Evolutionary conservation across 768 basidiomycete species (phyloP).

Genomic region (Tulasnella sp.): DNA sequence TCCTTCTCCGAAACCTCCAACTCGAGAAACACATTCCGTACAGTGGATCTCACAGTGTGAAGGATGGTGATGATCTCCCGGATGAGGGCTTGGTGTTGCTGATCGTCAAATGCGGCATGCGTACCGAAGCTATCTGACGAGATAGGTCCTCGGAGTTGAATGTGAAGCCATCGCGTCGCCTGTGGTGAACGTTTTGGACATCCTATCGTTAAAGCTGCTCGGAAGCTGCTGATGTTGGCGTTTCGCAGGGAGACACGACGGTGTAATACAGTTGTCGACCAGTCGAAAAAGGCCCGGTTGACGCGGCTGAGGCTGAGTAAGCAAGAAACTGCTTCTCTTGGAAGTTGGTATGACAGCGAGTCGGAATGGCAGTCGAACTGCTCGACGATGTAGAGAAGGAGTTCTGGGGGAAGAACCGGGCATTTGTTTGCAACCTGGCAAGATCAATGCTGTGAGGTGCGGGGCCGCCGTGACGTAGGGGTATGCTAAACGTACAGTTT

Average conservation of each 20-base stretch:
- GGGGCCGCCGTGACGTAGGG: neutral
- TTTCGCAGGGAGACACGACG: constrained; percentile 2
- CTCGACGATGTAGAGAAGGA: constrained; percentile 1
- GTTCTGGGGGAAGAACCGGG: neutral
- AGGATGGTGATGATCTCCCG: constrained; percentile 13
- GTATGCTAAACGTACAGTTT: neutral
- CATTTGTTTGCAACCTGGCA: neutral
- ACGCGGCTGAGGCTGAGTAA: constrained; percentile 15
- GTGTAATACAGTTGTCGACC: neutral
- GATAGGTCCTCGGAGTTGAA: neutral
- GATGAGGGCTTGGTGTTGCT: neutral
- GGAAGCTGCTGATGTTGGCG: neutral
- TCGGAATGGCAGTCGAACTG: neutral
- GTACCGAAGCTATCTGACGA: neutral
- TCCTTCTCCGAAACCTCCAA: neutral
- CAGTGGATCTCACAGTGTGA: neutral
- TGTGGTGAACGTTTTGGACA: neutral
- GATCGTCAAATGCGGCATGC: neutral
- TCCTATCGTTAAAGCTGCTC: neutral
- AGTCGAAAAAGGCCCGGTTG: neutral
- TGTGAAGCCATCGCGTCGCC: neutral
- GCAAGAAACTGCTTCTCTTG: neutral
- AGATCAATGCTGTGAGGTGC: neutral
- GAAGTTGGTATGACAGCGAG: neutral
- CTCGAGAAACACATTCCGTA: constrained; percentile 6